Conservation (phyloP, 208 protist species). For the Tritrichomonas foetus region DNA sequence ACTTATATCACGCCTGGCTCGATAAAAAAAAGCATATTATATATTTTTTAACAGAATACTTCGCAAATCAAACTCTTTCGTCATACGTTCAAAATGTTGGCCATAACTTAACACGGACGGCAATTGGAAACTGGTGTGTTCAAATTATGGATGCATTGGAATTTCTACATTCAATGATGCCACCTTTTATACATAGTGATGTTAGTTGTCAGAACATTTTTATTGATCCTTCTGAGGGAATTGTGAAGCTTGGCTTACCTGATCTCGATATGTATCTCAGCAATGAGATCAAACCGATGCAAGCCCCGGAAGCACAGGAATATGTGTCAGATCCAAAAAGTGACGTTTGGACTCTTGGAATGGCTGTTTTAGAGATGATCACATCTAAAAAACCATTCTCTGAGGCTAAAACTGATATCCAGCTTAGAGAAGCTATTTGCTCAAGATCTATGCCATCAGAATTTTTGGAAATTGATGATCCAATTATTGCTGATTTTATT, state of each 20-base stretch:
- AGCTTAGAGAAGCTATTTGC: background rate
- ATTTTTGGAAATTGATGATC: background rate
- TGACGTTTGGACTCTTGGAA: background rate
- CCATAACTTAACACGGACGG: background rate
- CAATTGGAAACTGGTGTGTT: background rate
- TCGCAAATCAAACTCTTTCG: background rate
- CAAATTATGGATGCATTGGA: background rate
- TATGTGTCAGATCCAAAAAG: background rate
- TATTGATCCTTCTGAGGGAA: background rate
- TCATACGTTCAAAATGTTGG: background rate
- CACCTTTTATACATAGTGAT: background rate
- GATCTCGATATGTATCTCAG: background rate
- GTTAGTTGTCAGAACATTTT: background rate
- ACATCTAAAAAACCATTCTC: background rate
- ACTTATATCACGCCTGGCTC: background rate
- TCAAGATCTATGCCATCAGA: background rate
- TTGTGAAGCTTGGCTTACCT: background rate
- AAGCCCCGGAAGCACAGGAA: background rate
- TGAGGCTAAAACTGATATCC: background rate
- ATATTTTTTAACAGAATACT: background rate
- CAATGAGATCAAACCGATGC: background rate
- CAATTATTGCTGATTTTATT: conserved; percentile 17
- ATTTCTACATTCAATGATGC: background rate
- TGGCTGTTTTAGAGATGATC: background rate
- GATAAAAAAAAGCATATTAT: background rate